Base-by-base conservation (phyloP, 805 yeast species). In the Candida fluviatilis region DNA sequence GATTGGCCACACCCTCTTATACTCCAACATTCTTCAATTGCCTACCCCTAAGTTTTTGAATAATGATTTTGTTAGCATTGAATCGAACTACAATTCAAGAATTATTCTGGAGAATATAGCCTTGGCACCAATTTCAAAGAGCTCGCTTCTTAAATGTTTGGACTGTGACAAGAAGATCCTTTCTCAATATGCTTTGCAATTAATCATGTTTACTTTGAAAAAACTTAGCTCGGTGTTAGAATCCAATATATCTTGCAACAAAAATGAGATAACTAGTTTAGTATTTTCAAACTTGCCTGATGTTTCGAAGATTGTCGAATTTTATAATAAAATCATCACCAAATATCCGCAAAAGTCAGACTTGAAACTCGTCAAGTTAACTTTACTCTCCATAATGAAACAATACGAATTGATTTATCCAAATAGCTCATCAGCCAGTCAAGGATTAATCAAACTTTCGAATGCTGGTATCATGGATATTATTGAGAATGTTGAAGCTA, bases 1-100 rank as follows among this genome's bases (percentile, higher is more conserved):
- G 89, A 69, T 88, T 34, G 84, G 93, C 5, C 83, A 76, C 58
- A 75, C 87, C 1, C 64, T 82, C 18, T 57, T 87, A 2, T 61
- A 82, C 32, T 69, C 80, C 1, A 76, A 78, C 40, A 68, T 85
- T 4, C 69, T 86, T n/a, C 68, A 70, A 19, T 48, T 80, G 3
- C 75, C 78, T 1, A 52, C 82, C 5, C 88, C 93, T 0, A 46
- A 36, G 35, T n/a, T 31, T 19, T 5, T 18, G 14, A 24, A 33
- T 28, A 25, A 24, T 11, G 34, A 34, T 13, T 23, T 12, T 12
- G n/a, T 36, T 2, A 40, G 38, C 14, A 33, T 38, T 27, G 43
- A 45, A 33, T 34, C 39, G 4, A 33, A 23, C 12, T 33, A 23
- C 13, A 33, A 13, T 23, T 33, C 35, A 6, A 45, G 37, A 40